A percentile compares a stretch with the other conserved stretches of the same genome.
These are phyloP conservation scores for Yamadazyma phyllophila DNA, from an alignment of 805 yeast genomes.

Conservation along the genomic window DNA sequence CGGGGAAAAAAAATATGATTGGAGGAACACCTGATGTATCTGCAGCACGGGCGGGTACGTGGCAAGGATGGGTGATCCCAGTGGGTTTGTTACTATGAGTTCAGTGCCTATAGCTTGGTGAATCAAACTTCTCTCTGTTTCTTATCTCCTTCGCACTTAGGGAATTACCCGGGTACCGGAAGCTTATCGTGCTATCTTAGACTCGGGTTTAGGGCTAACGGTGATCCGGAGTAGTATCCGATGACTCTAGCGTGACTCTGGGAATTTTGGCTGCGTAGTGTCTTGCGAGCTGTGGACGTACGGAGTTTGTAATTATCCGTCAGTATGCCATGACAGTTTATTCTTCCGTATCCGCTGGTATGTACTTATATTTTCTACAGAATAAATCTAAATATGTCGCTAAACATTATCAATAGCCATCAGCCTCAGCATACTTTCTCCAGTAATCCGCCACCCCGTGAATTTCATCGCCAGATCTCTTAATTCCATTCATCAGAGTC, in stretches of 20 bases:
- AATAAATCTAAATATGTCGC: not conserved
- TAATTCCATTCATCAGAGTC: conserved; percentile 43
- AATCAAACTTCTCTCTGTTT: not conserved
- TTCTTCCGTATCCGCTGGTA: too few relatives aligned
- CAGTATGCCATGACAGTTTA: too few relatives aligned
- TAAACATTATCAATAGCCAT: conserved; percentile 47
- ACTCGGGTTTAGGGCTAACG: conserved; percentile 3
- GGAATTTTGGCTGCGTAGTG: too few relatives aligned
- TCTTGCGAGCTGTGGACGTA: too few relatives aligned
- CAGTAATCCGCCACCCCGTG: conserved; percentile 87
- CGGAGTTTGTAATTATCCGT: too few relatives aligned
- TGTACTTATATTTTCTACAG: not conserved
- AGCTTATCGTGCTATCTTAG: not conserved
- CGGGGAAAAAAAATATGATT: not conserved
- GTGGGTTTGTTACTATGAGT: not conserved
- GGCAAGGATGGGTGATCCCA: not conserved
- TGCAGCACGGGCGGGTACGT: not conserved
- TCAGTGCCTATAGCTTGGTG: not conserved
- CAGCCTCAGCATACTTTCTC: conserved; percentile 79
- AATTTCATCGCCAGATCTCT: conserved; percentile 45
- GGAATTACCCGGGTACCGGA: conserved; percentile 2
- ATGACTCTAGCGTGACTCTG: not conserved
- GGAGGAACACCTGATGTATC: not conserved
- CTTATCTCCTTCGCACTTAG: conserved; percentile 4
- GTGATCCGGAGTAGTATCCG: conserved; percentile 4